phyloP scores from a whole-genome alignment of 306 rosid species.

The Arachis hypogaea region DNA sequence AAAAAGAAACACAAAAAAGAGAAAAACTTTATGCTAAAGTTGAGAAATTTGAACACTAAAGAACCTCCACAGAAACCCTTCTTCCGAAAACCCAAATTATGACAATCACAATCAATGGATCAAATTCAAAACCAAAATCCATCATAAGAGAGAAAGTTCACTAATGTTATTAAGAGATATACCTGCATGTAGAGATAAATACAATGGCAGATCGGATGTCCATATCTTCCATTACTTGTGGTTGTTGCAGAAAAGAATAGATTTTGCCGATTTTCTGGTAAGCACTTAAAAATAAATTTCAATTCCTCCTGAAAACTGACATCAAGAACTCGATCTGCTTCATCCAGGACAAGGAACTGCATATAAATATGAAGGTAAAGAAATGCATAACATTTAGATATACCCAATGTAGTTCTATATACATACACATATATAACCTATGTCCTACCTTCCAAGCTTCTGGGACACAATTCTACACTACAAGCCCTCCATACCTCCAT shows the following conservation, averaged over 20 bases:
- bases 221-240: constrained; percentile 74
- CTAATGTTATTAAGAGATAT: constrained; percentile 37
- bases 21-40: background rate
- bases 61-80: constrained; percentile 5
- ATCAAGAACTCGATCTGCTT: constrained; percentile 90
- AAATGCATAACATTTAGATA: background rate
- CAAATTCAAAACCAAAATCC: background rate
- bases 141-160: background rate
- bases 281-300: constrained; percentile 69
- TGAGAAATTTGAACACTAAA: background rate
- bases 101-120: background rate
- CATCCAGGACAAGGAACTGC: constrained; percentile 89
- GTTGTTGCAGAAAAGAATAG: constrained; percentile 84
- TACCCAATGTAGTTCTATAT: constrained; percentile 11
- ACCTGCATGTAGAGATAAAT: constrained; percentile 83
- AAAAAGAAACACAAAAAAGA: no score
- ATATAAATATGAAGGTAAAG: constrained; percentile 8
- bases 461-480: background rate
- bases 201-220: constrained; percentile 79
- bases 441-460: constrained; percentile 1
- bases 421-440: background rate
- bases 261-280: constrained; percentile 86
- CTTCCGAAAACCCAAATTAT: background rate
- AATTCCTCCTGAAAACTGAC: constrained; percentile 83
- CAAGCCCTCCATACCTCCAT: background rate